A percentile compares a stretch with the other conserved stretches of the same genome.
Evolutionary conservation across 257 asterid genomes (phyloP).

Genomic region (Oldenlandia corymbosa): DNA sequence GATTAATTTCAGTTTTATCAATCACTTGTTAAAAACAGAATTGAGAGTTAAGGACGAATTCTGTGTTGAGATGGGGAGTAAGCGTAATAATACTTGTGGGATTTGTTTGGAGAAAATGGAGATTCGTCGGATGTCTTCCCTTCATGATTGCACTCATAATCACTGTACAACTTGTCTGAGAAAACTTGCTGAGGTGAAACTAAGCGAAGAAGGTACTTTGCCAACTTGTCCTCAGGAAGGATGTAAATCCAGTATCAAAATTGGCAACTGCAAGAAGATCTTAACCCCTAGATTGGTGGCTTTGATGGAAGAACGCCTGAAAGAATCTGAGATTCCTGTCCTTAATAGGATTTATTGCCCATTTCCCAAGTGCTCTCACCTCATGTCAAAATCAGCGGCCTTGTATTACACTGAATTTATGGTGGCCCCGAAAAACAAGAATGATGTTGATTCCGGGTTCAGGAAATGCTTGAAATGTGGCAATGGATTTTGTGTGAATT

Average conservation of each 20-base stretch:
- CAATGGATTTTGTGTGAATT: conserved; percentile 22
- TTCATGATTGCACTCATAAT: conserved; percentile 40
- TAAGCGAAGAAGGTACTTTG: conserved; percentile 35
- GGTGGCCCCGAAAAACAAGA: not conserved
- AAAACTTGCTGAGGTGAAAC: conserved; percentile 40
- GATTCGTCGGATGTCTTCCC: conserved; percentile 29
- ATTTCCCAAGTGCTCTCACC: conserved; percentile 44
- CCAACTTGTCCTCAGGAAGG: conserved; percentile 51
- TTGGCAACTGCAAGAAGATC: conserved; percentile 35
- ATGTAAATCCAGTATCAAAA: conserved; percentile 37
- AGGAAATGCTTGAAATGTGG: conserved; percentile 37
- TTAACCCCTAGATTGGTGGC: conserved; percentile 42
- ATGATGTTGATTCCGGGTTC: conserved; percentile 8
- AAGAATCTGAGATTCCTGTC: conserved; percentile 51
- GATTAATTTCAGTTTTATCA: not conserved
- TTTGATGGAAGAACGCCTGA: conserved; percentile 38
- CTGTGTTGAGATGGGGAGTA: not conserved
- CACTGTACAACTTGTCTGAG: conserved; percentile 45
- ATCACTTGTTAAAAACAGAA: not conserved
- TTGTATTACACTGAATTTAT: conserved; percentile 7
- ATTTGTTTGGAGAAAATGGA: conserved; percentile 45
- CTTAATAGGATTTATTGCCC: conserved; percentile 51
- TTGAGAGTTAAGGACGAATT: not conserved
- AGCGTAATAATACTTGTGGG: conserved; percentile 16
- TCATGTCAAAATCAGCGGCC: conserved; percentile 40